Conservation (phyloP, 2,329 filamentous ascomycete species). For the Claviceps sp. region DNA sequence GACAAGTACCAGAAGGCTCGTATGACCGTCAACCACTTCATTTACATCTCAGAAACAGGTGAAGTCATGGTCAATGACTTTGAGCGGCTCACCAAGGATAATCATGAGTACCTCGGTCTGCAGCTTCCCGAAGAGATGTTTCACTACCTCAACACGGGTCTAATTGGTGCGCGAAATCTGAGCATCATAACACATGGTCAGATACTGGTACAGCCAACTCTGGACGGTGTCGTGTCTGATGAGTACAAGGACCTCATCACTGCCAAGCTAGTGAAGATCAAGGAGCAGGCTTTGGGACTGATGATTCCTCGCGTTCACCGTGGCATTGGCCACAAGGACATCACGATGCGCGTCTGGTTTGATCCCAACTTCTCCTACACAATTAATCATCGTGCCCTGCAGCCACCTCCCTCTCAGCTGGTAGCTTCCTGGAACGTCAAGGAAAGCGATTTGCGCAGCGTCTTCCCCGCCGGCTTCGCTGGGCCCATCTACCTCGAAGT, state of each 20-base stretch:
- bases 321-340: constrained; percentile 67
- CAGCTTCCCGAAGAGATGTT: constrained; percentile 82
- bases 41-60: constrained; percentile 66
- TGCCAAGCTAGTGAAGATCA: constrained; percentile 57
- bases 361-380: constrained; percentile 53
- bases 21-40: constrained; percentile 77
- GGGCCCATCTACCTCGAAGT: constrained; percentile 43
- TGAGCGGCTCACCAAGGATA: constrained; percentile 64
- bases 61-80: constrained; percentile 61
- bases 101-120: constrained; percentile 82
- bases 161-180: constrained; percentile 66
- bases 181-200: constrained; percentile 73
- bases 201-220: constrained; percentile 65
- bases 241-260: constrained; percentile 73
- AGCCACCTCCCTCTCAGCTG: constrained; percentile 32
- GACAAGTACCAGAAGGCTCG: constrained; percentile 78
- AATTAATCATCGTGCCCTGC: constrained; percentile 46
- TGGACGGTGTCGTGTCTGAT: constrained; percentile 67
- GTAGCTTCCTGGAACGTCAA: constrained; percentile 60
- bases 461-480: constrained; percentile 29
- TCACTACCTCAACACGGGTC: constrained; percentile 72
- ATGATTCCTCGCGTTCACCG: constrained; percentile 69
- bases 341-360: constrained; percentile 75
- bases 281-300: constrained; percentile 64
- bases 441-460: constrained; percentile 37